A percentile compares a stretch with the other conserved stretches of the same genome.
Evolutionary conservation across 495 filamentous ascomycete genomes (phyloP).

Genomic region (Astrothelium subdiscretum): DNA sequence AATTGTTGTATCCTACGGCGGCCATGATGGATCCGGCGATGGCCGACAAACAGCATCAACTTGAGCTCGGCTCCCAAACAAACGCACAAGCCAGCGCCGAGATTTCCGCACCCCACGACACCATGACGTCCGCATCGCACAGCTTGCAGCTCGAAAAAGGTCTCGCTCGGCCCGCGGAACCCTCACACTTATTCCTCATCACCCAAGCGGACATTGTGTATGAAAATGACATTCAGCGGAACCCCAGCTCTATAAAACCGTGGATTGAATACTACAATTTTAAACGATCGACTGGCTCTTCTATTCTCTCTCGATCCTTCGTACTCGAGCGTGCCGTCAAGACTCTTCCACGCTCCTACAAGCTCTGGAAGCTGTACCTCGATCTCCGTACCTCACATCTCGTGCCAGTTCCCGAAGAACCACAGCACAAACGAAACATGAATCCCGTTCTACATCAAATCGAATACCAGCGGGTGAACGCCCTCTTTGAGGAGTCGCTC

Average conservation of each 20-base stretch:
- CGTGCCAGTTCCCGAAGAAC: not conserved
- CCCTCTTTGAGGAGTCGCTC: constrained; percentile 86
- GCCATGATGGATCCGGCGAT: too few species aligned
- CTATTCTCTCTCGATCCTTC: constrained; percentile 82
- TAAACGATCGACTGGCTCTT: constrained; percentile 72
- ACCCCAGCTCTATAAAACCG: constrained; percentile 78
- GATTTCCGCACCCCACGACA: not conserved
- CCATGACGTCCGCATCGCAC: too few species aligned
- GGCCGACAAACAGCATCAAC: too few species aligned
- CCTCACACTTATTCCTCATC: constrained; percentile 33
- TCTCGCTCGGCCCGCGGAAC: not conserved
- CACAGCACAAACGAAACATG: constrained; percentile 58
- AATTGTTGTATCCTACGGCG: not conserved
- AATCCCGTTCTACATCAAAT: constrained; percentile 71
- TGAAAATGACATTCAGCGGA: constrained; percentile 87
- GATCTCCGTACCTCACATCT: constrained; percentile 57
- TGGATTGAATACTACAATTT: constrained; percentile 93
- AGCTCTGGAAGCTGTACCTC: constrained; percentile 98
- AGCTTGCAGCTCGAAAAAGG: too few species aligned
- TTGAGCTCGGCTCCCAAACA: too few species aligned
- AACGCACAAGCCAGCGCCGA: not conserved
- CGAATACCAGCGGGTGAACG: constrained; percentile 89
- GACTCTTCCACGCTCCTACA: constrained; percentile 87
- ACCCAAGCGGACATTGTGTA: constrained; percentile 84
- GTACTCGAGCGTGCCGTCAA: constrained; percentile 84